A percentile compares a stretch with the other conserved stretches of the same genome.
Conservation (phyloP, 164 flowering plant species). For the Vitis cinerea region DNA sequence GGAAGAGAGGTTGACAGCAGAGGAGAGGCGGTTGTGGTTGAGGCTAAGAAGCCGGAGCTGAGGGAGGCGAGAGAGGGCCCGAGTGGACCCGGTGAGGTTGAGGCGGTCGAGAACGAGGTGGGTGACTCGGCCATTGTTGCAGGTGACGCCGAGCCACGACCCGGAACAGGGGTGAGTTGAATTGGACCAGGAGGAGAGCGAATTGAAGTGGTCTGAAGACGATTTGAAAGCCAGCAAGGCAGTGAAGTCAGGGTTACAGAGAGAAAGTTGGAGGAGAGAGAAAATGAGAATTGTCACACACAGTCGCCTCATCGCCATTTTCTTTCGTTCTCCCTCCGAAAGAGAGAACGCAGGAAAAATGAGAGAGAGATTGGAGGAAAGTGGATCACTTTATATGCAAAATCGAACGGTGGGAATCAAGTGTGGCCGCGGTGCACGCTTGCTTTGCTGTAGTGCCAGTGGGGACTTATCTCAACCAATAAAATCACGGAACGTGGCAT, state of each 20-base stretch:
- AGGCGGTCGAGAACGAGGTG: slow-evolving; percentile 40
- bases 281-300: not conserved
- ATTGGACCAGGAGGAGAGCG: slow-evolving; percentile 37
- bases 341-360: too few species aligned
- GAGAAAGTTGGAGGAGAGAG: slow-evolving; percentile 10
- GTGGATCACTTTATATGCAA: too few species aligned
- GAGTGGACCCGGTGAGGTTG: slow-evolving; percentile 34
- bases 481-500: too few species aligned
- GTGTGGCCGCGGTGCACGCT: too few species aligned
- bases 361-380: too few species aligned
- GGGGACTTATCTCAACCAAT: too few species aligned
- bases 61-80: slow-evolving; percentile 24
- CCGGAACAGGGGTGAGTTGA: slow-evolving; percentile 33
- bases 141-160: slow-evolving; percentile 52
- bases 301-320: too few species aligned
- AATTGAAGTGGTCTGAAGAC: slow-evolving; percentile 16
- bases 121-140: slow-evolving; percentile 35
- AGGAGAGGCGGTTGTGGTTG: slow-evolving; percentile 28
- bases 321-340: too few species aligned
- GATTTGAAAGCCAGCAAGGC: slow-evolving; percentile 32
- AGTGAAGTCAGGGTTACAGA: slow-evolving; percentile 17
- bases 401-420: too few species aligned
- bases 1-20: slow-evolving; percentile 26
- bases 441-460: too few species aligned
- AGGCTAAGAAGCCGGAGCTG: slow-evolving; percentile 47